Evolutionary conservation across 2,329 filamentous ascomycete genomes (phyloP).

Genomic region (Penicillium sp.): DNA sequence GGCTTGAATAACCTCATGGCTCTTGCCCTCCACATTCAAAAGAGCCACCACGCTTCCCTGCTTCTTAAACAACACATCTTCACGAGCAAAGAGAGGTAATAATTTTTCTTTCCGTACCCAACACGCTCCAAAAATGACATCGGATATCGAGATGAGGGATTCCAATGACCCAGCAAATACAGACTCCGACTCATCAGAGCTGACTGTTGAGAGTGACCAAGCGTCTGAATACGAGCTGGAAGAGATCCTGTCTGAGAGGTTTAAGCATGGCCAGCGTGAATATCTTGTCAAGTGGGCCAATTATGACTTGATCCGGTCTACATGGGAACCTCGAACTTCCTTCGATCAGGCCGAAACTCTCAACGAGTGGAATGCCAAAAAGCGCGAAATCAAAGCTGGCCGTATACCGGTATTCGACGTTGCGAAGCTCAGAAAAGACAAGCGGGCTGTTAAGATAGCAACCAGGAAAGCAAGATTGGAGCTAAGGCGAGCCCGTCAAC

Average conservation of each 20-base stretch:
- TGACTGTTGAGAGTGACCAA: constrained; percentile 44
- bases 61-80: no score
- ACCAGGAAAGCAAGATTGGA: no score
- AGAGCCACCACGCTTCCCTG: neutral
- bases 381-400: constrained; percentile 32
- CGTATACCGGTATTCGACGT: constrained; percentile 34
- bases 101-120: no score
- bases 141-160: constrained; percentile 12
- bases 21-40: neutral
- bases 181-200: constrained; percentile 60
- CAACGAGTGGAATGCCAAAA: constrained; percentile 40
- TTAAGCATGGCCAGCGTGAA: constrained; percentile 29
- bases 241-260: constrained; percentile 50
- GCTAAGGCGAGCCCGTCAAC: no score
- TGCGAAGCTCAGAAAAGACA: no score
- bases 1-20: no score
- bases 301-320: constrained; percentile 57
- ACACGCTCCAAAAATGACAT: constrained; percentile 8
- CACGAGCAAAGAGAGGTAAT: no score
- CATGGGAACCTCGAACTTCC: constrained; percentile 51
- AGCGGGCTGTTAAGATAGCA: no score
- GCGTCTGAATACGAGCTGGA: constrained; percentile 56
- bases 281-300: constrained; percentile 66
- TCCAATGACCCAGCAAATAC: constrained; percentile 43
- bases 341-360: constrained; percentile 43